Evolutionary conservation across 2,329 filamentous ascomycete species (phyloP), one percentile per base, ranked within the genome.

Genomic region (Geosmithia putterillii): DNA sequence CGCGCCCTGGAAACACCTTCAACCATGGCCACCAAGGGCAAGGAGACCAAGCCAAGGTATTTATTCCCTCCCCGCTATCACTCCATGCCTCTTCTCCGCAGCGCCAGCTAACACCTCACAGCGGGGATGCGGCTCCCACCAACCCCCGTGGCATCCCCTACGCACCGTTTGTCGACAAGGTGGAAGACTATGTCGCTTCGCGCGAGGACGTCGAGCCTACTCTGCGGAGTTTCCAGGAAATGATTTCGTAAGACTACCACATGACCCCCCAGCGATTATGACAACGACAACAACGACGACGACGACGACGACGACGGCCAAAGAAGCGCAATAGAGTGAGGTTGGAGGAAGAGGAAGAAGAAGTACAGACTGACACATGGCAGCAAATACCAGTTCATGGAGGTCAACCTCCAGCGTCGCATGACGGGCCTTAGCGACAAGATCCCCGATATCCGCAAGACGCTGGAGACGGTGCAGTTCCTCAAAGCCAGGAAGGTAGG

Each of bases 361-460:
- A n/a, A n/a, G n/a, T n/a, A n/a, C n/a, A n/a, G n/a, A n/a, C 28
- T 32, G 28, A 32, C 45, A 34, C 14, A 50, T 64, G 58, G 61
- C 59, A 94, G 88, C 54, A 98, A 98, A 74, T 98, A 98, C 69
- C 92, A 96, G 63, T 98, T 96, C 67, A 98, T 98, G 92, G 88
- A 96, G 67, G 72, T 83, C 59, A 96, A 95, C 63, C 85, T 92
- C 46, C 83, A 94, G 62, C 76, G 87, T 49, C 78, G 92, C 40
- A 82, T 85, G 43, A 71, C 74, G 4, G 88, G 89, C 2, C 69
- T 98, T 44, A 85, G 82, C 57, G 89, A 95, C 57, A 98, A 96
- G 70, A 88, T 98, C 51, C 92, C 92, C 0, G 92, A 98, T 60
- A 96, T 98, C 50, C 81, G 86, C 56, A 95, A 95, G 71, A 96